phyloP scores from a whole-genome alignment of 257 asterid genomes.

The Salvia splendens region DNA sequence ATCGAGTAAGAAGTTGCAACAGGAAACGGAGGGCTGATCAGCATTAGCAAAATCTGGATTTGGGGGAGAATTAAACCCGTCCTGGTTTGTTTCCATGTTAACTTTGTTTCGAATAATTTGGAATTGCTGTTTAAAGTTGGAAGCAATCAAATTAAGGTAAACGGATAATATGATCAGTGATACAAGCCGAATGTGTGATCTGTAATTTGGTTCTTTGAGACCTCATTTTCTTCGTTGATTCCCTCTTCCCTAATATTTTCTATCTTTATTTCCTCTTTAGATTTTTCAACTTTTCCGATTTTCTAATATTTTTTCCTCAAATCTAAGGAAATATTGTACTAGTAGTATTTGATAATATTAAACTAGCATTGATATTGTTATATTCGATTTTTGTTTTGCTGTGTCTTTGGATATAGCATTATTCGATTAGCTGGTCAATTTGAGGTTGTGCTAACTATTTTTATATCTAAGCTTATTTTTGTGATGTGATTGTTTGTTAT shows the following conservation, averaged over 20 bases:
- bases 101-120: slow-evolving; percentile 14
- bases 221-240: background rate
- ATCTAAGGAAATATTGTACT: too few relatives aligned
- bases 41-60: slow-evolving; percentile 37
- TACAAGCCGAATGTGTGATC: slow-evolving; percentile 17
- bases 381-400: too few relatives aligned
- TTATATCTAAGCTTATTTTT: too few relatives aligned
- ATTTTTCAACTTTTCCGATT: too few relatives aligned
- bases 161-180: slow-evolving; percentile 11
- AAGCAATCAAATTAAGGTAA: slow-evolving; percentile 24
- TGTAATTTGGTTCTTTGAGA: slow-evolving; percentile 26
- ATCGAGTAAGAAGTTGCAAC: slow-evolving; percentile 62
- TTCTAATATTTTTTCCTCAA: too few relatives aligned
- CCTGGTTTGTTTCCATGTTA: slow-evolving; percentile 53
- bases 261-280: too few relatives aligned
- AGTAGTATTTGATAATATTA: too few relatives aligned
- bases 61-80: slow-evolving; percentile 41
- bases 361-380: too few relatives aligned
- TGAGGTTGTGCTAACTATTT: too few relatives aligned
- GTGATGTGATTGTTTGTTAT: too few relatives aligned
- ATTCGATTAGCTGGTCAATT: too few relatives aligned
- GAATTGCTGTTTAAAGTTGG: slow-evolving; percentile 12
- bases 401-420: too few relatives aligned
- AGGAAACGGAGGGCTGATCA: slow-evolving; percentile 42
- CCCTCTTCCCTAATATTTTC: background rate